Evolutionary conservation across 257 asterid genomes (phyloP).

Genomic region (Solanum bulbocastanum): DNA sequence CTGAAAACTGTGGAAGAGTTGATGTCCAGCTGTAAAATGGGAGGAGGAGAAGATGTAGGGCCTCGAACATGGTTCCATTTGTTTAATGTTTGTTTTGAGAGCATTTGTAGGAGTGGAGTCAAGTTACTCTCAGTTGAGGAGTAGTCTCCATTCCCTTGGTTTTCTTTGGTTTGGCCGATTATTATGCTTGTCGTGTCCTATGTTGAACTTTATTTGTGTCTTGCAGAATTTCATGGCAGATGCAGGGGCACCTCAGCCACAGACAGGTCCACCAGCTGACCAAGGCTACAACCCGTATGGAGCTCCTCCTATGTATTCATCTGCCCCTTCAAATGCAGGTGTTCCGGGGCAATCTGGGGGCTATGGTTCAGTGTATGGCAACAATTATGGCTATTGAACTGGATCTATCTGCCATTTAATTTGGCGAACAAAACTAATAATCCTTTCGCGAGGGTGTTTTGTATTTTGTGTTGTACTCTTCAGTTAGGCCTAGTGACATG

Average conservation of each 20-base stretch:
- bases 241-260: conserved; percentile 51
- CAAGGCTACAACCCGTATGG: conserved; percentile 55
- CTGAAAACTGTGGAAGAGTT: neutral
- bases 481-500: neutral
- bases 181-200: neutral
- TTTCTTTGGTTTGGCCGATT: neutral
- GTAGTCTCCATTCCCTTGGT: neutral
- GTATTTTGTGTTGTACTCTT: conserved; percentile 4
- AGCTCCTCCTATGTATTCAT: conserved; percentile 32
- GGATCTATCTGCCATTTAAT: neutral
- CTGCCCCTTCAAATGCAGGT: conserved; percentile 50
- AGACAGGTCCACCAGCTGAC: conserved; percentile 39
- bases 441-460: neutral
- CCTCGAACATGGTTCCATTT: neutral
- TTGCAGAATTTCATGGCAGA: conserved; percentile 84
- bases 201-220: neutral
- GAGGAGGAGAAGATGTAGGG: neutral
- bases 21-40: neutral
- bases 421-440: neutral
- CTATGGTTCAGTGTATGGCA: conserved; percentile 61
- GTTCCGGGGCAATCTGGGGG: conserved; percentile 56
- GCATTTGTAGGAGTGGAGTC: neutral
- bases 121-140: neutral
- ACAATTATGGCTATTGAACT: conserved; percentile 64
- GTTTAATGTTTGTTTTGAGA: neutral